These are phyloP conservation scores for Aspergillus sp. DNA, from an alignment of 2,329 filamentous ascomycete species.

Conservation along the genomic window DNA sequence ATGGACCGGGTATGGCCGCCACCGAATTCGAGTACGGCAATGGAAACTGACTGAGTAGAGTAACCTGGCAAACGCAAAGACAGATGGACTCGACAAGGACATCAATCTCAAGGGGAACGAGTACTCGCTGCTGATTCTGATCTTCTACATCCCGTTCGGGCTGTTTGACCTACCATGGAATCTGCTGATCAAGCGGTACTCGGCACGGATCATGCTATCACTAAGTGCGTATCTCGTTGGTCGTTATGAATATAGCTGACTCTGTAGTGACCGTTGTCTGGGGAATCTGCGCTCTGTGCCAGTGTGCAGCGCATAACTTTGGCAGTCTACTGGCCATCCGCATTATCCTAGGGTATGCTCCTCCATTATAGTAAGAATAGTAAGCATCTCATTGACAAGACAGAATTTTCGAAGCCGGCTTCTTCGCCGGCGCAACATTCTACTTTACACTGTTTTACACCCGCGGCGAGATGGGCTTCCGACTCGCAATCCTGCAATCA, in stretches of 20 bases:
- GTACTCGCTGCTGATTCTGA: slow-evolving; percentile 38
- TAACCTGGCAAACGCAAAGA: slow-evolving; percentile 50
- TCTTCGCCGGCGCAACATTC: slow-evolving; percentile 56
- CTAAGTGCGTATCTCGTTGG: slow-evolving; percentile 16
- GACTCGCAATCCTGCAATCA: slow-evolving; percentile 47
- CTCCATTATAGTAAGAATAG: neutral
- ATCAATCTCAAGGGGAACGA: slow-evolving; percentile 36
- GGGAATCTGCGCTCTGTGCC: slow-evolving; percentile 41
- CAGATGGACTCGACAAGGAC: slow-evolving; percentile 49
- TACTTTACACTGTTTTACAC: slow-evolving; percentile 53
- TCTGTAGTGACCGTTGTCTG: slow-evolving; percentile 30
- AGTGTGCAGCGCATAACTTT: slow-evolving; percentile 52
- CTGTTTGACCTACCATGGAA: slow-evolving; percentile 51
- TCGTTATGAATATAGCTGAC: slow-evolving; percentile 37
- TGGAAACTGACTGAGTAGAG: slow-evolving; percentile 24
- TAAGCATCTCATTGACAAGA: neutral
- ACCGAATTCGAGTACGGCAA: too few species aligned
- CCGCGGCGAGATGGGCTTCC: slow-evolving; percentile 42
- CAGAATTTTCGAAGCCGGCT: slow-evolving; percentile 51
- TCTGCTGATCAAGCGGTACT: slow-evolving; percentile 39
- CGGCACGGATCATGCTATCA: slow-evolving; percentile 44
- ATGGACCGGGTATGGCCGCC: slow-evolving; percentile 32
- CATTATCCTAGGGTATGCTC: slow-evolving; percentile 36
- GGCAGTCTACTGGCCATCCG: slow-evolving; percentile 51
- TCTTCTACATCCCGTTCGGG: slow-evolving; percentile 55